Conservation (phyloP, 2,329 filamentous ascomycete species). For the Xylariaceae sp. region DNA sequence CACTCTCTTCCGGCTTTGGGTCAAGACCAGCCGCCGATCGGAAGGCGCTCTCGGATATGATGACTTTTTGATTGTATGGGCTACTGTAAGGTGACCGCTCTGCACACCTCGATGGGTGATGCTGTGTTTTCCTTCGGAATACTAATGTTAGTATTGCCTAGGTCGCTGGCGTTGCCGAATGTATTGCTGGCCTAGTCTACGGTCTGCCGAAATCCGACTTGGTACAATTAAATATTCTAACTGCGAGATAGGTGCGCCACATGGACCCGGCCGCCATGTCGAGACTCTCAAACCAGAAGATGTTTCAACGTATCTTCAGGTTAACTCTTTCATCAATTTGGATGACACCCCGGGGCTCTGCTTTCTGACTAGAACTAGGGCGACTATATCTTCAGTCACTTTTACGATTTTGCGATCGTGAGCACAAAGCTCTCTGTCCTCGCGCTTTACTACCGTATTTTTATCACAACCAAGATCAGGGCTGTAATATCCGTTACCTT, state of each 20-base stretch:
- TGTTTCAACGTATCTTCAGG: slow-evolving; percentile 21
- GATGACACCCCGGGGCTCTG: not conserved
- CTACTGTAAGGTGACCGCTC: slow-evolving; percentile 20
- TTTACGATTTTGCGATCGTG: slow-evolving; percentile 28
- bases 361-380: slow-evolving; percentile 19
- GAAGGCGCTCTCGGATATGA: slow-evolving; percentile 21
- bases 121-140: not conserved
- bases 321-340: slow-evolving; percentile 1
- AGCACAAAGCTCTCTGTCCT: slow-evolving; percentile 29
- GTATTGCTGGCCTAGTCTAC: slow-evolving; percentile 23
- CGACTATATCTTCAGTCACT: slow-evolving; percentile 30
- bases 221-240: slow-evolving; percentile 6
- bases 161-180: slow-evolving; percentile 21
- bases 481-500: slow-evolving; percentile 12
- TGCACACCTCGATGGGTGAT: not conserved
- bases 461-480: slow-evolving; percentile 18
- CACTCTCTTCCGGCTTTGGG: slow-evolving; percentile 22
- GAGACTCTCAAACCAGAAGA: slow-evolving; percentile 17
- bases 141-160: slow-evolving; percentile 5
- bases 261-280: slow-evolving; percentile 26
- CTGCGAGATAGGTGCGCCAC: slow-evolving; percentile 17
- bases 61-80: slow-evolving; percentile 28
- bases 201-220: slow-evolving; percentile 12
- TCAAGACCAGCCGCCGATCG: slow-evolving; percentile 19
- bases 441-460: slow-evolving; percentile 28